Evolutionary conservation across 2,329 filamentous ascomycete species (phyloP), one percentile per base, ranked within the genome.

Genomic region (Fusarium sp.): DNA sequence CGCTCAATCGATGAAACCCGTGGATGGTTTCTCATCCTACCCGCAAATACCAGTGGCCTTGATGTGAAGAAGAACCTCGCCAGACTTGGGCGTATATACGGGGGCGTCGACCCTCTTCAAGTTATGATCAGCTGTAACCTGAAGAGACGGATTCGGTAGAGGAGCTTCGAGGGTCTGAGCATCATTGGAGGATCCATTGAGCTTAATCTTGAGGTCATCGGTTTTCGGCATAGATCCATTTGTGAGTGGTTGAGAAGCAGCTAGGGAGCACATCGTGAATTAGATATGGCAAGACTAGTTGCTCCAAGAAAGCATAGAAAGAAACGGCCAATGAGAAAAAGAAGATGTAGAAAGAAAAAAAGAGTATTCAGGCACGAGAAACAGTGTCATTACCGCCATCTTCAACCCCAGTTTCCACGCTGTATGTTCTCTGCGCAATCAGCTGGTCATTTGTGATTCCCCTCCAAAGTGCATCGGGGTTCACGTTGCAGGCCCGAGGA

Each of bases 41-140:
- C 89, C 89, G 77, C 89, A 91, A 37, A 91, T 87, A 42, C 89
- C 89, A 5, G 88, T 90, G 3, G 84, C 84, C 74, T 88, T 89
- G 69, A 91, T 83, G 63, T 91, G 88, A 12, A 91, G 71, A 3
- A 90, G 77, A 3, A 87, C 88, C 67, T 91, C 85, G 18, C 85
- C 86, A 9, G 78, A 77, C 9, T 80, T 79, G 5, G 88, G 88
- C 28, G 81, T 82, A 68, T 84, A 82, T 3, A 90, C 83, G 9
- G 88, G 88, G 2, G 86, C 86, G 43, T 90, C 84, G 28, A 85
- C 81, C 15, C 83, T 75, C 73, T 89, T 89, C 56, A 91, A 74
- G 8, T 81, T 80, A 72, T 90, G 88, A 71, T 90, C 87, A 44
- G 84, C 86, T 1, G 88, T 90, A 18, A 89, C 86, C 39, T 74